Evolutionary conservation across 2,329 filamentous ascomycete species (phyloP), one percentile per base, ranked within the genome.

Genomic region (Curvularia spicifera): DNA sequence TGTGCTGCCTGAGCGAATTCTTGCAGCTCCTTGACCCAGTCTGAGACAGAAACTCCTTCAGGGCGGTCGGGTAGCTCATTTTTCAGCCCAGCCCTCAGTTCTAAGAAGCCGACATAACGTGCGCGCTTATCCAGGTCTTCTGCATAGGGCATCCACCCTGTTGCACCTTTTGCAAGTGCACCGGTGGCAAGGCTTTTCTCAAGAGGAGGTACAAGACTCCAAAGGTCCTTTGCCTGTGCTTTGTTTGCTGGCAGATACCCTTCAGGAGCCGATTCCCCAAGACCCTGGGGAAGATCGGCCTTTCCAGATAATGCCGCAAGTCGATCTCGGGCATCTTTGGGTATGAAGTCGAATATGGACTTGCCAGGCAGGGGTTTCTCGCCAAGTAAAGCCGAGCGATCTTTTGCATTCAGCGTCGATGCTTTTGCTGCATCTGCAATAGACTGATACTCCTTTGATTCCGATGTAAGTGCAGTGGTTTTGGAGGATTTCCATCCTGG

Each of bases 271-370:
- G 89, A 82, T 78, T 97, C 91, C 51, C 91, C 88, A 1, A 88
- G 80, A 0, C 89, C 95, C 7, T 87, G 86, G 0, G 95, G 95
- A 2, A 99, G 84, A 70, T 94, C 86, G 2, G 78, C 78, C 56
- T 88, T 92, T 1, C 93, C 93, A 2, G 91, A 92, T 0, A 88
- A 88, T 10, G 86, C 83, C 3, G 85, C 92, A 44, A 99, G 84
- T 26, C 89, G 87, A 51, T 94, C 89, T 60, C 95, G 87, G 3
- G 91, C 87, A 33, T 90, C 85, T 0, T 91, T 83, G 0, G 91
- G 91, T 64, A 99, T 84, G 76, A 91, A 99, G 77, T 98, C 93
- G 75, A 98, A 99, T 2, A 99, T 88, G 0, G 95, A 98, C 79
- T 98, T 97, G 0, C 92, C 91, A 0, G 93, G 93, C 0, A 98